These are phyloP conservation scores for Coffea canephora DNA, from an alignment of 257 asterid genomes.

Conservation along the genomic window DNA sequence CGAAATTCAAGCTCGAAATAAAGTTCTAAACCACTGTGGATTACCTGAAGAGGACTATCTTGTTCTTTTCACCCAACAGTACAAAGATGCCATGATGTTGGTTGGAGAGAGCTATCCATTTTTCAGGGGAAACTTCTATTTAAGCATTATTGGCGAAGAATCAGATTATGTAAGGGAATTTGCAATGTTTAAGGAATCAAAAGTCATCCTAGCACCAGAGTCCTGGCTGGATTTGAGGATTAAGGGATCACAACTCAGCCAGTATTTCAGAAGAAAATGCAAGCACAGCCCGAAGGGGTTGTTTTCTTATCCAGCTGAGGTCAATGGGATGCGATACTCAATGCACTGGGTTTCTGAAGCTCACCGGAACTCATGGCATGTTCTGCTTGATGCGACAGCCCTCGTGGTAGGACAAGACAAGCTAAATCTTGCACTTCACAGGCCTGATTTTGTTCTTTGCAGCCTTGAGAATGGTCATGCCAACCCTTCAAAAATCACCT, in stretches of 20 bases:
- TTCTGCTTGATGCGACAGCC: conserved; percentile 61
- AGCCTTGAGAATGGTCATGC: conserved; percentile 43
- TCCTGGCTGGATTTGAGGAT: conserved; percentile 82
- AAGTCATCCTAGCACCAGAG: conserved; percentile 61
- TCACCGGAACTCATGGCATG: conserved; percentile 77
- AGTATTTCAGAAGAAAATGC: conserved; percentile 68
- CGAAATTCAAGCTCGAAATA: conserved; percentile 63
- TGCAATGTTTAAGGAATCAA: conserved; percentile 47
- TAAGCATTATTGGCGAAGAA: conserved; percentile 52
- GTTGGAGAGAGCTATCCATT: conserved; percentile 84
- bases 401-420: conserved; percentile 43
- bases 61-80: conserved; percentile 43
- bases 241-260: conserved; percentile 79
- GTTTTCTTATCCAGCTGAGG: conserved; percentile 56
- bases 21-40: conserved; percentile 61
- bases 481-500: conserved; percentile 52
- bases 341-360: conserved; percentile 91
- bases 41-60: conserved; percentile 55
- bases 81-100: conserved; percentile 61
- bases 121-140: conserved; percentile 62
- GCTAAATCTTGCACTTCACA: conserved; percentile 56
- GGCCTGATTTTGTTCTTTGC: conserved; percentile 68
- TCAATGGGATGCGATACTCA: conserved; percentile 44
- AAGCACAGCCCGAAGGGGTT: conserved; percentile 64
- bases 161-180: conserved; percentile 48